Base-by-base conservation (phyloP, 306 rosid genomes). In the Abrus precatorius region DNA sequence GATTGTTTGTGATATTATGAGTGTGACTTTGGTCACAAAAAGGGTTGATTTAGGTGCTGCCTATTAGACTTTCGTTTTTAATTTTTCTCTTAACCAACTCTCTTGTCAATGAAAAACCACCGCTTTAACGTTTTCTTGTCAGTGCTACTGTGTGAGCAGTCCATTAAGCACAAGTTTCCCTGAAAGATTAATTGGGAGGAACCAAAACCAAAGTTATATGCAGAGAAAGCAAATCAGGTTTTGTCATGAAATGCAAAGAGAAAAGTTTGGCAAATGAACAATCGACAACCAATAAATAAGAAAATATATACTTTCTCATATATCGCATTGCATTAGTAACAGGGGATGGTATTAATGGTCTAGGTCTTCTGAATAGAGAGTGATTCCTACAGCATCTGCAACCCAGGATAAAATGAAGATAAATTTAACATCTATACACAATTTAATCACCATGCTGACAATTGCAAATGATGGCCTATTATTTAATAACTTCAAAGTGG, bases 51-150 rank as follows among this genome's bases (percentile, higher is more conserved):
- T 69, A 32, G 69, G 44, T 52, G 76, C 73, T 49, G 60, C 48
- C 36, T 53, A 55, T 60, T 43, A 10, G 5, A 78, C 72, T 20
- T 66, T 66, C 4, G 1, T 44, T 64, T 45, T 20, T 20, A 20
- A 20, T 20, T 56, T 61, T 64, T 54, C 32, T 43, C 79, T 83
- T 75, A 95, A 76, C 99, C 99, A 61, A 93, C 97, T 77, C 92
- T 90, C 57, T 95, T 91, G 86, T 95, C 99, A 12, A 91, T 91
- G 89, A 95, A 95, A 77, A 93, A 93, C 99, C 99, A 92, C 86
- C 92, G 86, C 89, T 93, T 95, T 87, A 93, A 76, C 55, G 97
- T 89, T 83, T 88, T 91, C 76, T 90, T 91, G 91, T 90, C 97
- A 87, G 88, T 78, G 84, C 91, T 91, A 79, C 69, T 88, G 75